Percentiles rank a stretch among this genome's conserved stretches.
phyloP scores from a whole-genome alignment of 2,329 filamentous ascomycete genomes.

The Arthroderma sp. region DNA sequence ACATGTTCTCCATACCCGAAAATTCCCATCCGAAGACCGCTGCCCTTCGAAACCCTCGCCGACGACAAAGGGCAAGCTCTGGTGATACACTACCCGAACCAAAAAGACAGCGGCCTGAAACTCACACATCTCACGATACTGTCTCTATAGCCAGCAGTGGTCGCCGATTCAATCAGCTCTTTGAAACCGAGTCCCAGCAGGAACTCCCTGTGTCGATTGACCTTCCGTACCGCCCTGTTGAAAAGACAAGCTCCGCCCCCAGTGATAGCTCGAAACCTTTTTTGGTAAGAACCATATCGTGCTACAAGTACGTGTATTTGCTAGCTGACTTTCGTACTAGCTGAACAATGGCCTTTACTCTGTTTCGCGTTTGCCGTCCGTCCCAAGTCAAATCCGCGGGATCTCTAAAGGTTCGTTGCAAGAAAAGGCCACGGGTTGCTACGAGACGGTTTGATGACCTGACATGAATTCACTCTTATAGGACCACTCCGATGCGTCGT shows the following conservation, averaged over 20 bases:
- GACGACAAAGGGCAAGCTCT: conserved; percentile 29
- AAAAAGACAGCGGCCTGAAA: conserved; percentile 34
- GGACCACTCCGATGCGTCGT: conserved; percentile 54
- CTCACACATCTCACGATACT: conserved; percentile 1
- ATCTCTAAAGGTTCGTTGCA: conserved; percentile 48
- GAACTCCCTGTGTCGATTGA: conserved; percentile 11
- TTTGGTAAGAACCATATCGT: neutral
- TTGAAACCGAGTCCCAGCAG: conserved; percentile 12
- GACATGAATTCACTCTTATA: conserved; percentile 21
- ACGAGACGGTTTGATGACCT: conserved; percentile 1
- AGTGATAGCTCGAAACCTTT: conserved; percentile 1
- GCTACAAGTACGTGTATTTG: neutral
- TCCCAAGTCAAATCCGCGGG: conserved; percentile 63
- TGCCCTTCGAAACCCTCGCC: conserved; percentile 13
- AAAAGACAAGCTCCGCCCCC: neutral
- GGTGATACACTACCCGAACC: conserved; percentile 34
- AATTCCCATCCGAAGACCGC: too few species aligned
- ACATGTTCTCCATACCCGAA: too few species aligned
- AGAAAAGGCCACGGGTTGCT: neutral
- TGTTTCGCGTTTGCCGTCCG: conserved; percentile 69
- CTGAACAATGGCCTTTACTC: conserved; percentile 74
- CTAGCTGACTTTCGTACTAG: conserved; percentile 32
- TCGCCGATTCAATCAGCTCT: conserved; percentile 7
- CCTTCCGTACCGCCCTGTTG: conserved; percentile 4
- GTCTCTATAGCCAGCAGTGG: neutral